Percentiles rank a stretch among this genome's conserved stretches.
These are phyloP conservation scores for Lonicera japonica DNA, from an alignment of 129 eudicot species.

Conservation along the genomic window DNA sequence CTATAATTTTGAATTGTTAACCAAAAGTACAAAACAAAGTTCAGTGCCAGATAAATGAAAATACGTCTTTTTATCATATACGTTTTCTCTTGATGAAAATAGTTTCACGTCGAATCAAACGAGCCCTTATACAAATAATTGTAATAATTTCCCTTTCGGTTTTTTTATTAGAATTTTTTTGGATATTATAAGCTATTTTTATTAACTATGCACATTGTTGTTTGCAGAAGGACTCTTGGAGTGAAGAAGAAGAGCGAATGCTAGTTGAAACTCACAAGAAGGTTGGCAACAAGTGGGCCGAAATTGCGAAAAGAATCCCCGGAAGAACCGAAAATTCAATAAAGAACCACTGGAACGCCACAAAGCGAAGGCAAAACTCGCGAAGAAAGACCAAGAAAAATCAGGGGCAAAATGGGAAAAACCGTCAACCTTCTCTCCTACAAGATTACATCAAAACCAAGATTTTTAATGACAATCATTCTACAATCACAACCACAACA, in stretches of 20 bases:
- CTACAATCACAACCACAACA: slow-evolving; percentile 5
- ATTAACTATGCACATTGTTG: neutral
- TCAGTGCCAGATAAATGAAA: too few species aligned
- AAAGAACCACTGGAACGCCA: slow-evolving; percentile 76
- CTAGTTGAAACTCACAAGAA: slow-evolving; percentile 47
- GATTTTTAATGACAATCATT: neutral
- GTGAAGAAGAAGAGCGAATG: slow-evolving; percentile 58
- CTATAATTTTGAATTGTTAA: too few species aligned
- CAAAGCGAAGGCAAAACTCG: slow-evolving; percentile 48
- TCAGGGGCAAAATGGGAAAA: slow-evolving; percentile 6
- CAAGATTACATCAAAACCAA: slow-evolving; percentile 48
- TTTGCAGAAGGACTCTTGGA: slow-evolving; percentile 55
- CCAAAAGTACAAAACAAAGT: too few species aligned
- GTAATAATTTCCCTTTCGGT: too few species aligned
- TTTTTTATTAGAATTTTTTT: too few species aligned
- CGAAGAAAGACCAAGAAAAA: slow-evolving; percentile 36
- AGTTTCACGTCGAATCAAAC: too few species aligned
- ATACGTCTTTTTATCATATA: too few species aligned
- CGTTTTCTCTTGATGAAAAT: too few species aligned
- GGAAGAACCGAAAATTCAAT: slow-evolving; percentile 70
- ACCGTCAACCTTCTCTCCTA: slow-evolving; percentile 21
- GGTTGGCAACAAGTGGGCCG: slow-evolving; percentile 72
- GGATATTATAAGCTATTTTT: too few species aligned
- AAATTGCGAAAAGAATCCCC: slow-evolving; percentile 59
- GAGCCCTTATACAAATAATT: too few species aligned